phyloP scores from a whole-genome alignment of 1,284 basidiomycete species.

The Xerocomus minutiporus region DNA sequence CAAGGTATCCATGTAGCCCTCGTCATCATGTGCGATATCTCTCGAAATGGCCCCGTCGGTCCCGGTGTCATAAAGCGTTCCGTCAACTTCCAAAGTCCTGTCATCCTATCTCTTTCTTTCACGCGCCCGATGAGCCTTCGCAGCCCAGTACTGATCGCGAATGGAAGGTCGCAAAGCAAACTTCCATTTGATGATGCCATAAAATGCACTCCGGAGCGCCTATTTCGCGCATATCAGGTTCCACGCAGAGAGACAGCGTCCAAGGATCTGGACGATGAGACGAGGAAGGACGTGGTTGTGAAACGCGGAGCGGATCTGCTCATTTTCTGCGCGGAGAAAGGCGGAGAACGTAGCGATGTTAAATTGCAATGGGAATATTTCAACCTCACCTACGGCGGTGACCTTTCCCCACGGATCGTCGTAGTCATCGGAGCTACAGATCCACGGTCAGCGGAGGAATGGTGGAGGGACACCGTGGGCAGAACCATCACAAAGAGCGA shows the following conservation, averaged over 20 bases:
- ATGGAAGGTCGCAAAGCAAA: conserved; percentile 1
- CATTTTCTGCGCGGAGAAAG: conserved; percentile 19
- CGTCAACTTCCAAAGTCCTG: conserved; percentile 16
- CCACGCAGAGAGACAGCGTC: conserved; percentile 1
- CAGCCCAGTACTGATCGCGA: conserved; percentile 13
- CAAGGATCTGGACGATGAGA: background rate
- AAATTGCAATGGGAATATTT: conserved; percentile 25
- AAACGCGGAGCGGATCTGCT: conserved; percentile 26
- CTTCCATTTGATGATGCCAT: conserved; percentile 21
- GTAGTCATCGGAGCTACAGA: conserved; percentile 21
- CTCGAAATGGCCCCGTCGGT: conserved; percentile 1
- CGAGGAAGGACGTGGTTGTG: conserved; percentile 11
- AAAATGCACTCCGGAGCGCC: conserved; percentile 18
- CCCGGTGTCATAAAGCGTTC: conserved; percentile 9
- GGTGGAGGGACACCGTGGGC: conserved; percentile 16
- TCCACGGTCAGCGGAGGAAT: conserved; percentile 17
- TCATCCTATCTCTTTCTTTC: conserved; percentile 9
- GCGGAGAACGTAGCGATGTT: conserved; percentile 5
- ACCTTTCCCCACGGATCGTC: conserved; percentile 26
- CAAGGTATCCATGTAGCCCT: conserved; percentile 6
- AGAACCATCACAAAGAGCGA: background rate
- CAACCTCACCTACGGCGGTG: conserved; percentile 23
- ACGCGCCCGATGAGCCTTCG: conserved; percentile 10
- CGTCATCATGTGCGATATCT: conserved; percentile 25
- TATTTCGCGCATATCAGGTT: conserved; percentile 22